Evolutionary conservation across 768 basidiomycete genomes (phyloP), one percentile per base, ranked within the genome.

Genomic region (Pholiota molesta): DNA sequence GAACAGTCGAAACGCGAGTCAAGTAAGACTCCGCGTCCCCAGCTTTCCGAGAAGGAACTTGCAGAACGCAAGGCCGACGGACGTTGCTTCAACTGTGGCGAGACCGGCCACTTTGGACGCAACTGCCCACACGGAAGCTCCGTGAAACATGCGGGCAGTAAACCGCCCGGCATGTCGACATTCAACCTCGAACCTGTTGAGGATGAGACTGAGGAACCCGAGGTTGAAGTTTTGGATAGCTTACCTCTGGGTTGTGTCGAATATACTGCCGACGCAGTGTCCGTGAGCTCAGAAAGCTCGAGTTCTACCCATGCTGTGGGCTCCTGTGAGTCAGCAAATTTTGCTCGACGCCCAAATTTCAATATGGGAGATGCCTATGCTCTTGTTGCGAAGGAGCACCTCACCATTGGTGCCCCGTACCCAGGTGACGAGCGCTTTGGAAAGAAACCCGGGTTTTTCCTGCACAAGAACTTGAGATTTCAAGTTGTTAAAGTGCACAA

Each of bases 21-120:
- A 3, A 40, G 39, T 10, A 3, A 11, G 3, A 11, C 39, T 3
- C 39, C 28, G 31, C 35, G 19, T 16, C 51, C 29, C 6, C 29
- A 28, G 23, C 42, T 61, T 0, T 55, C 59, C 39, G 63, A 68
- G 0, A 63, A 66, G 44, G 66, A 69, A 33, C 60, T 42, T n/a
- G 55, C 59, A 4, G 63, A 73, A 37, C 58, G 65, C 1, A 28
- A 53, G 1, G 67, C 70, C 1, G 63, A 65, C 0, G 65, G 67
- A 9, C 61, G 58, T n/a, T 73, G 72, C 55, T 74, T 69, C 49
- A 52, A 56, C 0, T 74, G 71, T 47, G 57, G 64, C 5, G 65
- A 68, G 39, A 11, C 17, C 0, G 72, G 71, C 0, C 72, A 73
- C 49, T 13, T 72, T 21, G 19, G 70, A 0, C 35, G 70, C 0